Conservation (phyloP, 495 filamentous ascomycete species). For the Annulohypoxylon maeteangense region DNA sequence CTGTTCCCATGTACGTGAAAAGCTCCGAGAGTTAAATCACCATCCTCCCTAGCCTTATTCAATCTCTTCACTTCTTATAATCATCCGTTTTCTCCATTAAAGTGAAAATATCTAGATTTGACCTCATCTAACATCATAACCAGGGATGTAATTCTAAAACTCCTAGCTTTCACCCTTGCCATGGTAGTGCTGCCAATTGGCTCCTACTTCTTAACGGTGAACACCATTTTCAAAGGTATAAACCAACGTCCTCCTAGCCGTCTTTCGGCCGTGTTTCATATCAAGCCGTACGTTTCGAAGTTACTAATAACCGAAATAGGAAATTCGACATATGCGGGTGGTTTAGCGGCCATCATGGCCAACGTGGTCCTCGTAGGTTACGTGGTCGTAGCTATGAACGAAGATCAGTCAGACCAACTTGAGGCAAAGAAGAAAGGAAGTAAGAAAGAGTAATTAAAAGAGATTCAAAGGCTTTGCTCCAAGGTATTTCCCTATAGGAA, state of each 20-base stretch:
- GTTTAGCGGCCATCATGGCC: slow-evolving; percentile 83
- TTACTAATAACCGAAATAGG: slow-evolving; percentile 60
- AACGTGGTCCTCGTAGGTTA: slow-evolving; percentile 93
- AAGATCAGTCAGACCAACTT: slow-evolving; percentile 75
- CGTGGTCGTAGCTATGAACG: slow-evolving; percentile 88
- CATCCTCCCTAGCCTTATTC: background rate
- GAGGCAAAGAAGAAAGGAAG: slow-evolving; percentile 42
- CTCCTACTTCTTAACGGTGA: slow-evolving; percentile 84
- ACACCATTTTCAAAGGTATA: slow-evolving; percentile 79
- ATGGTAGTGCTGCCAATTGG: slow-evolving; percentile 89
- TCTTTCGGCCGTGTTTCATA: background rate
- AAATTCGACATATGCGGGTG: slow-evolving; percentile 87
- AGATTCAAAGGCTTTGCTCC: slow-evolving; percentile 22
- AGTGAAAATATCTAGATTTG: background rate
- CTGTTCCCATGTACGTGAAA: slow-evolving; percentile 75
- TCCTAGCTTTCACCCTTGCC: slow-evolving; percentile 87
- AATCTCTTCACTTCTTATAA: background rate
- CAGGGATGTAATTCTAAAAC: slow-evolving; percentile 88
- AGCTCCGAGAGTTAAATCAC: background rate
- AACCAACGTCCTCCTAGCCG: background rate
- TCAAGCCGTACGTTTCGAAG: background rate
- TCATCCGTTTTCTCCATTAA: background rate
- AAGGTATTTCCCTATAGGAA: background rate
- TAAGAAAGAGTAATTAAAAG: slow-evolving; percentile 38
- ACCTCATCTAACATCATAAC: slow-evolving; percentile 20